Evolutionary conservation across 73 alveolate species (phyloP), one percentile per base, ranked within the genome.

Genomic region (Paramecium sexaurelia): DNA sequence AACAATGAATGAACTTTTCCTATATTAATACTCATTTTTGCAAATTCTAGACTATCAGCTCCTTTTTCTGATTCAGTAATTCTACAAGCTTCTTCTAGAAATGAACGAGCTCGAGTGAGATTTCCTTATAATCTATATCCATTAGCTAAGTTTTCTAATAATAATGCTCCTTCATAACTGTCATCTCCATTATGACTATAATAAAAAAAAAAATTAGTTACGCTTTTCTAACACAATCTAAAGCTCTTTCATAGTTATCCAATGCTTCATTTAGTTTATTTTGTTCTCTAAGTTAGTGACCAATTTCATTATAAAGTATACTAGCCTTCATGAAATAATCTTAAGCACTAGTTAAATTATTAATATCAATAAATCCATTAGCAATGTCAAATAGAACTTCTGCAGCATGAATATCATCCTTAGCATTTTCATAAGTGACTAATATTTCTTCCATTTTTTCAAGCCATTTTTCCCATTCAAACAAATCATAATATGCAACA

Each of bases 261-360:
- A 88, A 56, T 69, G 94, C 94, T 41, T 82, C 94, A 19, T 71
- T 87, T 41, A 68, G n/a, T 35, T 88, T 55, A 40, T 45, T 43
- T 43, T 82, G n/a, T 47, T 88, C 87, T 71, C 94, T 88, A 7
- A 47, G 41, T 55, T 67, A 55, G 71, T 88, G 89, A 1, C 69
- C 94, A 8, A 68, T 57, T 22, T 88, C 94, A 39, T 88, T 88
- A 47, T 68, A 88, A 1, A 88, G 20, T 6, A 88, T 71, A 24
- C 87, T 55, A 24, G 94, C 94, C 56, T 66, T 88, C 89, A 88
- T 88, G 41, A 68, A 88, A 69, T 88, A 88, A 41, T 88, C 94
- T 41, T 66, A 27, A 20, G 94, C 94, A 32, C 94, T 69, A 37
- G 36, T 27, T 29, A 88, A 55, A 69, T 88, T 82, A 88, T 88